Evolutionary conservation across 2,329 filamentous ascomycete species (phyloP), one percentile per base, ranked within the genome.

Genomic region (Pestalotiopsis sp.): DNA sequence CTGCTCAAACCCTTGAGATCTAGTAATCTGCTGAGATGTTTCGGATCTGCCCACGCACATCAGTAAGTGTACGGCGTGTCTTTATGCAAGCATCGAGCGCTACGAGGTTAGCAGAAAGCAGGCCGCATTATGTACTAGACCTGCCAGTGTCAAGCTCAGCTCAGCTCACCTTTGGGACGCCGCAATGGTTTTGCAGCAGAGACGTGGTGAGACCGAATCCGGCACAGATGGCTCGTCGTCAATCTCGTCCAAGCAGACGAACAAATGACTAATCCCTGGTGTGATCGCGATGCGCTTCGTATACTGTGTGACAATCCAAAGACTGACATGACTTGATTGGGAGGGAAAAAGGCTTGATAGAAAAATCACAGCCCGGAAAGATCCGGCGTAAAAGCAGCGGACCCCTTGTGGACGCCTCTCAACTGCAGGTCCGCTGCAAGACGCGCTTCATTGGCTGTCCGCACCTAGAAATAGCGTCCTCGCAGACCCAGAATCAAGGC

Each of bases 381-480:
- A n/a, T 36, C 59, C 59, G 31, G 59, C 13, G 59, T 36, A 61
- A 61, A 61, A 20, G 27, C 31, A 38, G 59, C 59, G 36, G 11
- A 61, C 14, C 45, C 7, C 17, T n/a, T 52, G 45, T 38, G 31
- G 31, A 14, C 59, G 59, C 5, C 59, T 40, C 59, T 14, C 27
- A 20, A 31, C 59, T 61, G 59, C 27, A 61, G 27, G 59, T 61
- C 59, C 36, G 38, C 61, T 49, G 40, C 25, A 17, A 62, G 14
- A 31, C 38, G 17, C 11, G n/a, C 61, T 20, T 52, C 40, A 52
- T 64, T 64, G 61, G 61, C n/a, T 20, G 25, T 17, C n/a, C 45
- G n/a, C 38, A 31, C 38, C 61, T 49, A 38, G 11, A 64, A 64
- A 64, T 64, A 61, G 59, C 59, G 59, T 61, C 23, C 31, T 23